Evolutionary conservation across 2,329 filamentous ascomycete species (phyloP).

Genomic region (Ceratocystis papillata): DNA sequence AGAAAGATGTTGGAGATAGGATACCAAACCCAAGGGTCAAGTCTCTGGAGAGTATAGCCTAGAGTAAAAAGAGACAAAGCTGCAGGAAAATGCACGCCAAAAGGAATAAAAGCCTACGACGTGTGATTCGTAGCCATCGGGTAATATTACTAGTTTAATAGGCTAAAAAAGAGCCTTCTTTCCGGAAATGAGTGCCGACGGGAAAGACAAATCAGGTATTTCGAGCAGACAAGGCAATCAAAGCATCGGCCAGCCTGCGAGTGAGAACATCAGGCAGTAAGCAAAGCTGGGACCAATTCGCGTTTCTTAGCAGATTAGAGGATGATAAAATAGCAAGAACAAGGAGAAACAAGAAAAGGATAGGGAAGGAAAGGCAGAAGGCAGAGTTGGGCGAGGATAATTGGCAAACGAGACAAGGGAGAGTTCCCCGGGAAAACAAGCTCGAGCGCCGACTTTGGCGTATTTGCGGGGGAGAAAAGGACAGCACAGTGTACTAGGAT

Average conservation of each 20-base stretch:
- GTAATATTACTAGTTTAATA: neutral
- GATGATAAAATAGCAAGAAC: neutral
- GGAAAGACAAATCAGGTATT: neutral
- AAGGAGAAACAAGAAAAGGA: neutral
- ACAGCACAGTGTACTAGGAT: neutral
- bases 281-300: neutral
- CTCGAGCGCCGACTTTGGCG: constrained; percentile 5
- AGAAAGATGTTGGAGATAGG: neutral
- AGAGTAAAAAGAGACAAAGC: neutral
- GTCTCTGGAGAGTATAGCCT: neutral
- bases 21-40: neutral
- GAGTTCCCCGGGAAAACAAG: constrained; percentile 7
- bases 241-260: neutral
- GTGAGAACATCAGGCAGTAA: neutral
- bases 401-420: neutral
- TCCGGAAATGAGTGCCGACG: constrained; percentile 12
- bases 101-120: neutral
- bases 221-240: neutral
- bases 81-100: neutral
- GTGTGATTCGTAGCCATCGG: neutral
- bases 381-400: neutral
- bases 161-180: neutral
- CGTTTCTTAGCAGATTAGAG: neutral
- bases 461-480: constrained; percentile 17
- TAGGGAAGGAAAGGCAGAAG: neutral